A percentile compares a stretch with the other conserved stretches of the same genome.
phyloP scores from a whole-genome alignment of 1,139 yeast species.

The Meyerozyma guilliermondii region DNA sequence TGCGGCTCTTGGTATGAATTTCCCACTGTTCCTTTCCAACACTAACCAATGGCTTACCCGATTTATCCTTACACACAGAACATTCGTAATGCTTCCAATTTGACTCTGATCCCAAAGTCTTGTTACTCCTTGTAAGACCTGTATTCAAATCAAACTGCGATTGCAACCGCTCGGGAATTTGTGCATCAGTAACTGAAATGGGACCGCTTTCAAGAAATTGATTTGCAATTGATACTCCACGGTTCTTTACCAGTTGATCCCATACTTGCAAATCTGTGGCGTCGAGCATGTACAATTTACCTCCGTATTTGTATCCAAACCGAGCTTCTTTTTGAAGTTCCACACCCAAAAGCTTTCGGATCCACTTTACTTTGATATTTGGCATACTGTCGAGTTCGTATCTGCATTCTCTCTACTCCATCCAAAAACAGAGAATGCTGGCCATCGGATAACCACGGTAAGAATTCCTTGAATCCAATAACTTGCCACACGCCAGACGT shows the following conservation, averaged over 20 bases:
- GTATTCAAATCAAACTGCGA: conserved; percentile 17
- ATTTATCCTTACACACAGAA: conserved; percentile 55
- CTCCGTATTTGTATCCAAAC: conserved; percentile 52
- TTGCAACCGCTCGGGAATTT: conserved; percentile 43
- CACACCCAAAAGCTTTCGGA: conserved; percentile 61
- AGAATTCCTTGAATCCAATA: conserved; percentile 89
- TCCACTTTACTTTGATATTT: conserved; percentile 93
- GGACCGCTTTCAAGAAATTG: conserved; percentile 30
- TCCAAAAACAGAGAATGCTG: conserved; percentile 23
- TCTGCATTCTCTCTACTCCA: conserved; percentile 74
- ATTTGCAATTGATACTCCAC: conserved; percentile 51
- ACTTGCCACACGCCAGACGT: conserved; percentile 91
- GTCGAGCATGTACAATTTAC: conserved; percentile 63
- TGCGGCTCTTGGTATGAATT: conserved; percentile 59
- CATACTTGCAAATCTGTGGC: conserved; percentile 68
- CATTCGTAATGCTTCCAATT: conserved; percentile 74
- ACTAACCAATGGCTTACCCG: conserved; percentile 53
- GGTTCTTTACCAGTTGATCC: conserved; percentile 48
- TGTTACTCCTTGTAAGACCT: conserved; percentile 27
- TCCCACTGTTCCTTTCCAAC: conserved; percentile 74
- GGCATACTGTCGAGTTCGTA: conserved; percentile 82
- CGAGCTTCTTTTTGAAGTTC: conserved; percentile 51
- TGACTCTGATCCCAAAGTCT: conserved; percentile 29
- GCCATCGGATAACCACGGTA: conserved; percentile 60
- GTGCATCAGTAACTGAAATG: conserved; percentile 14